Evolutionary conservation across 140 eudicot species (phyloP).

Genomic region (Senecio squalidus): DNA sequence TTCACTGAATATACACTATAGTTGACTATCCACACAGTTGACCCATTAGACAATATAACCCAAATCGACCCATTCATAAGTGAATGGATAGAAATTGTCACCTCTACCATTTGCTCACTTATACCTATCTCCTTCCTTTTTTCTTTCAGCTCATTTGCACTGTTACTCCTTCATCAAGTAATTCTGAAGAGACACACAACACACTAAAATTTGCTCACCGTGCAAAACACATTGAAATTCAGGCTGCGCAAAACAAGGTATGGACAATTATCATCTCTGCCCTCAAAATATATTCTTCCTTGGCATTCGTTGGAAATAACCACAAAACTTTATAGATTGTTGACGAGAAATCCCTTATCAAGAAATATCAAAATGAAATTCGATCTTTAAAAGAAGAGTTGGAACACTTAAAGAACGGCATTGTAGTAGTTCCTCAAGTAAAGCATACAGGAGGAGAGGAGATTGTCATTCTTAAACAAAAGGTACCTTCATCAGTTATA

Average conservation of each 20-base stretch:
- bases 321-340: too few species aligned
- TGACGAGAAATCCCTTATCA: too few species aligned
- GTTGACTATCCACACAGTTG: too few species aligned
- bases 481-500: slow-evolving; percentile 40
- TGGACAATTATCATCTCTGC: neutral
- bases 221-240: slow-evolving; percentile 90
- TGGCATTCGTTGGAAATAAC: neutral
- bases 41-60: too few species aligned
- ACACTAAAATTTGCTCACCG: slow-evolving; percentile 95
- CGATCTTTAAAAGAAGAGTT: too few species aligned
- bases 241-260: slow-evolving; percentile 95
- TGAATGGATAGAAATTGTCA: too few species aligned
- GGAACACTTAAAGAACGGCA: too few species aligned
- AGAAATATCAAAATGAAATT: too few species aligned
- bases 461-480: slow-evolving; percentile 59
- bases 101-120: slow-evolving; percentile 5
- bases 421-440: slow-evolving; percentile 31
- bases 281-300: neutral
- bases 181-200: slow-evolving; percentile 90
- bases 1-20: too few species aligned
- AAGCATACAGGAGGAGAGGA: slow-evolving; percentile 62
- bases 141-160: slow-evolving; percentile 75
- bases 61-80: too few species aligned
- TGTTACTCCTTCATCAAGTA: slow-evolving; percentile 89
- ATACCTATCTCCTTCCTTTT: neutral